These are phyloP conservation scores for Cystofilobasidium capitatum DNA, from an alignment of 768 basidiomycete species.

Conservation along the genomic window DNA sequence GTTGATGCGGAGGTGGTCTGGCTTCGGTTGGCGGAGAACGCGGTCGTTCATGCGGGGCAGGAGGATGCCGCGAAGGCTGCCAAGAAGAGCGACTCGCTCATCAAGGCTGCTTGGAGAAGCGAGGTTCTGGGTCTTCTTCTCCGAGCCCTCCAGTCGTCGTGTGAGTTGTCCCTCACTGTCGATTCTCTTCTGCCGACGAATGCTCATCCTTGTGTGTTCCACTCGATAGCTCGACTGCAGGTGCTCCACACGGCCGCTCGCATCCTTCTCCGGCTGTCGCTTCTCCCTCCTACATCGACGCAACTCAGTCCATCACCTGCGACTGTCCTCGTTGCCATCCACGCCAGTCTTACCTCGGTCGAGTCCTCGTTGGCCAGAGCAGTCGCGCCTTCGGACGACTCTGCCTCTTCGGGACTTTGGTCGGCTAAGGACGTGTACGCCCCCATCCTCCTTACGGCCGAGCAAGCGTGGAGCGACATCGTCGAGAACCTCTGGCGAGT, in stretches of 20 bases:
- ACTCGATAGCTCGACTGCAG: conserved; percentile 1
- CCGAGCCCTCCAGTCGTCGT: conserved; percentile 10
- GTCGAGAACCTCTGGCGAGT: not conserved
- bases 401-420: not conserved
- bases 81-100: not conserved
- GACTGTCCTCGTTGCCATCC: not conserved
- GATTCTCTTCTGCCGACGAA: too few species aligned
- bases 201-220: not conserved
- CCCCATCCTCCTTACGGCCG: not conserved
- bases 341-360: not conserved
- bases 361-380: not conserved
- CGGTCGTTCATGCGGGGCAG: conserved; percentile 25
- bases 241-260: conserved; percentile 25
- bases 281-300: conserved; percentile 4
- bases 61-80: conserved; percentile 16
- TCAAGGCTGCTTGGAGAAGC: conserved; percentile 13
- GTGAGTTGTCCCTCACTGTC: conserved; percentile 30
- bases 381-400: not conserved
- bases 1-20: conserved; percentile 27
- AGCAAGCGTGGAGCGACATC: conserved; percentile 4
- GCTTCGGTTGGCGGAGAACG: conserved; percentile 40
- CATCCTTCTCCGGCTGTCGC: conserved; percentile 29
- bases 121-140: conserved; percentile 3
- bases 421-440: not conserved
- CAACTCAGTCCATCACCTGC: not conserved